These are phyloP conservation scores for Fragaria nilgerrensis DNA, from an alignment of 306 rosid genomes.

Conservation along the genomic window DNA sequence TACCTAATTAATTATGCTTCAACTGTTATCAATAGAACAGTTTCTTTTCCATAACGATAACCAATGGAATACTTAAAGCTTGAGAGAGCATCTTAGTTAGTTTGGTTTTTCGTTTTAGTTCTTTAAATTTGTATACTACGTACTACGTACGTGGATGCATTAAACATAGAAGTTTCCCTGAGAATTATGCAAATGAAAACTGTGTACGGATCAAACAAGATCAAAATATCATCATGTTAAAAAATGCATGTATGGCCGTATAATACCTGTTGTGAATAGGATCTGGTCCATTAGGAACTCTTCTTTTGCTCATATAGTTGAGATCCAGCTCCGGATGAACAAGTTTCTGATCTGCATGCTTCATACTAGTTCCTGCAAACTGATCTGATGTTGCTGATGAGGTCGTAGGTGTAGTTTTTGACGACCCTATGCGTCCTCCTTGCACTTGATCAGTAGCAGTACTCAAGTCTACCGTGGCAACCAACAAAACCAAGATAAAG, in stretches of 20 bases:
- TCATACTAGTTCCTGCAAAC: conserved; percentile 15
- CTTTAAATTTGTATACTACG: background rate
- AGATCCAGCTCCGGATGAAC: conserved; percentile 52
- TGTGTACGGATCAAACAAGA: background rate
- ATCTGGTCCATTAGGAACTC: conserved; percentile 93
- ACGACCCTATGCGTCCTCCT: conserved; percentile 17
- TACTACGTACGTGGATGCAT: background rate
- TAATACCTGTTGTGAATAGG: conserved; percentile 92
- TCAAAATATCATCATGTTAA: background rate
- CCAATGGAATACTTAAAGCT: conserved; percentile 70
- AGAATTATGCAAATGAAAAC: background rate
- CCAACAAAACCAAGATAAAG: conserved; percentile 50
- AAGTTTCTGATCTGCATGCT: conserved; percentile 27
- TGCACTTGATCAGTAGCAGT: background rate
- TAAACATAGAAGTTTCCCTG: background rate
- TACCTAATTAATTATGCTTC: conserved; percentile 1
- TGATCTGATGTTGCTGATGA: conserved; percentile 9
- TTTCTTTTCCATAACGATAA: background rate
- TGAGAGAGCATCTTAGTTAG: background rate
- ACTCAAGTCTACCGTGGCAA: conserved; percentile 32
- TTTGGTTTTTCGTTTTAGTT: background rate
- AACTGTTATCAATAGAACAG: background rate
- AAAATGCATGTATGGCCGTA: background rate
- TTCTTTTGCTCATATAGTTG: conserved; percentile 77
- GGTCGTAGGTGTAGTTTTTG: conserved; percentile 16